A percentile compares a stretch with the other conserved stretches of the same genome.
phyloP scores from a whole-genome alignment of 169 alveolate genomes.

The Plasmodium vivax region DNA sequence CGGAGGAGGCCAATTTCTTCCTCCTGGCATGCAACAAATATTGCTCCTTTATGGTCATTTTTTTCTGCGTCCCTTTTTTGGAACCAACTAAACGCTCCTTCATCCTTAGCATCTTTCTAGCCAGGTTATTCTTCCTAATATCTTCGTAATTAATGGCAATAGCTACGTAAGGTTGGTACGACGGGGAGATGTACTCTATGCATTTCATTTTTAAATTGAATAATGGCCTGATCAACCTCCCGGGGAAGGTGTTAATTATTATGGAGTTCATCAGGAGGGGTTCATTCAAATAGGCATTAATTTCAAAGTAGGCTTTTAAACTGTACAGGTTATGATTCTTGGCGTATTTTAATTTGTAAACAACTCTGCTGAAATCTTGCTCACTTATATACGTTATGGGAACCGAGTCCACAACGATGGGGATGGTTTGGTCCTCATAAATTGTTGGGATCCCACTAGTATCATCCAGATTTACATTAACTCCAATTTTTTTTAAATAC shows the following conservation, averaged over 20 bases:
- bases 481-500: slow-evolving; percentile 66
- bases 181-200: slow-evolving; percentile 97
- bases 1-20: neutral
- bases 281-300: slow-evolving; percentile 58
- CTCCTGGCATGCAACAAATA: slow-evolving; percentile 13
- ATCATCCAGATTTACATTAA: slow-evolving; percentile 48
- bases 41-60: slow-evolving; percentile 40
- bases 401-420: slow-evolving; percentile 71
- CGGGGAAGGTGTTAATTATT: slow-evolving; percentile 94
- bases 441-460: slow-evolving; percentile 65
- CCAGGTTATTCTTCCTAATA: slow-evolving; percentile 35
- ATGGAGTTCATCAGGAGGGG: slow-evolving; percentile 88
- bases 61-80: neutral
- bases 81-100: slow-evolving; percentile 19
- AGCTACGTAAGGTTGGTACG: slow-evolving; percentile 95
- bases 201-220: slow-evolving; percentile 89
- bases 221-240: slow-evolving; percentile 98
- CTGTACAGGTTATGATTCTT: slow-evolving; percentile 58
- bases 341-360: slow-evolving; percentile 65
- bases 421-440: slow-evolving; percentile 58
- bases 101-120: slow-evolving; percentile 39
- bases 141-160: slow-evolving; percentile 89
- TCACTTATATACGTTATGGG: slow-evolving; percentile 79
- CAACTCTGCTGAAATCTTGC: slow-evolving; percentile 83
- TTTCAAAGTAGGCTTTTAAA: slow-evolving; percentile 66